Evolutionary conservation across 306 rosid species (phyloP).

Genomic region (Cucurbita pepo): DNA sequence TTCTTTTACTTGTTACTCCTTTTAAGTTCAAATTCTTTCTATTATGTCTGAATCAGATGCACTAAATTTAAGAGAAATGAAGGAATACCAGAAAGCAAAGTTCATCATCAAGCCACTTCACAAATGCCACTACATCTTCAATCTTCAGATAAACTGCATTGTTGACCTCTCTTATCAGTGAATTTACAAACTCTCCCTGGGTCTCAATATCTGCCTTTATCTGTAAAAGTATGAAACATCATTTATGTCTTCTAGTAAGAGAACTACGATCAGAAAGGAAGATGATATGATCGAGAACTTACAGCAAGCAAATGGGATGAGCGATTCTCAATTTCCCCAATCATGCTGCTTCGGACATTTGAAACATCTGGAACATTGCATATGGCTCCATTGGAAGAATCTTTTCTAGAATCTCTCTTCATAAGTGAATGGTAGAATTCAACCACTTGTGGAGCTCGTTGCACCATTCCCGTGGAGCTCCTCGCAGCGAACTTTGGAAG

Average conservation of each 20-base stretch:
- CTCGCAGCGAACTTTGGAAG: conserved; percentile 42
- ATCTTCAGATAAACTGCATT: conserved; percentile 67
- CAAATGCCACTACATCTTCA: conserved; percentile 88
- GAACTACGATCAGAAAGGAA: neutral
- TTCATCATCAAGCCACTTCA: conserved; percentile 97
- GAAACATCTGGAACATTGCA: conserved; percentile 73
- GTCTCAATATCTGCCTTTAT: conserved; percentile 94
- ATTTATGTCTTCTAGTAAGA: neutral
- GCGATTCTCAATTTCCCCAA: conserved; percentile 94
- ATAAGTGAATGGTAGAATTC: conserved; percentile 91
- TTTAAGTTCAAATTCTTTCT: neutral
- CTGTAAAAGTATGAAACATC: conserved; percentile 23
- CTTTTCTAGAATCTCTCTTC: conserved; percentile 94
- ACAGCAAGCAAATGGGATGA: conserved; percentile 97
- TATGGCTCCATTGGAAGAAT: conserved; percentile 56
- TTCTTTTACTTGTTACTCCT: neutral
- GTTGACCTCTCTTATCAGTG: conserved; percentile 82
- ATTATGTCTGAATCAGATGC: neutral
- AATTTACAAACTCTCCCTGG: conserved; percentile 93
- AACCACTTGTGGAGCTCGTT: conserved; percentile 90
- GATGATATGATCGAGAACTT: conserved; percentile 15
- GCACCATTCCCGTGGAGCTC: conserved; percentile 39
- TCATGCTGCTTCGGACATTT: conserved; percentile 91
- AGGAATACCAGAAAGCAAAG: conserved; percentile 90
- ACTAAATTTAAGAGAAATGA: neutral